Base-by-base conservation (phyloP, 352 stramenopile genomes). In the Thalassiosira ordinaria region DNA sequence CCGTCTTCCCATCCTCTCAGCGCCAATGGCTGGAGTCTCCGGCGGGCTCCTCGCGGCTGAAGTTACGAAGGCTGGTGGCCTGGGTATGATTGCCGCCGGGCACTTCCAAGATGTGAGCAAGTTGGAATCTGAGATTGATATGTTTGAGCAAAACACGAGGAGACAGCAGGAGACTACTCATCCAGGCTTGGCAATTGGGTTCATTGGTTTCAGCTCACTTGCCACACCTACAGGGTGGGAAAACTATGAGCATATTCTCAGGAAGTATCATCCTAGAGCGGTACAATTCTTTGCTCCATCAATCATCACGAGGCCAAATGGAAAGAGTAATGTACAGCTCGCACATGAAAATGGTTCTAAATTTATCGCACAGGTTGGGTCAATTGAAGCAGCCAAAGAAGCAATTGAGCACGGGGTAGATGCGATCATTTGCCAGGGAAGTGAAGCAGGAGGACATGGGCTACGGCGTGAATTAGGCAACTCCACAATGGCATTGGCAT, bases 221-320 rank as follows among this genome's bases (percentile, higher is more conserved):
- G 56, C 49, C 5, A 74, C 64, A 29, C 51, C 78, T 1, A 44
- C 49, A 33, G 76, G 80, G 37, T 91, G 78, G 79, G 59, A 78
- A 46, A 60, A 78, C n/a, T 86, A 86, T 35, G 79, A 86, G 53
- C 67, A 71, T 20, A 70, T 89, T 55, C 66, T 92, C 2, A 41
- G 81, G 64, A 78, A 73, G 29, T 60, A 89, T 53, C 49, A 70
- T 55, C 84, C 87, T 22, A 62, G 69, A 29, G 77, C 85, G 14
- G 77, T 92, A 14, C 84, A 92, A 78, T 89, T 92, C 65, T 91
- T 92, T 78, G 87, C 87, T 9, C 84, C 84, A 8, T 76, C 85
- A 5, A 74, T 92, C 24, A 53, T 74, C 20, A 73, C 18, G 0
- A n/a, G 52, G 29, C 27, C 14, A 51, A 22, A 49, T 18, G 47